phyloP scores from a whole-genome alignment of 148 eudicot genomes.

The Amaranthus hypochondriacus region DNA sequence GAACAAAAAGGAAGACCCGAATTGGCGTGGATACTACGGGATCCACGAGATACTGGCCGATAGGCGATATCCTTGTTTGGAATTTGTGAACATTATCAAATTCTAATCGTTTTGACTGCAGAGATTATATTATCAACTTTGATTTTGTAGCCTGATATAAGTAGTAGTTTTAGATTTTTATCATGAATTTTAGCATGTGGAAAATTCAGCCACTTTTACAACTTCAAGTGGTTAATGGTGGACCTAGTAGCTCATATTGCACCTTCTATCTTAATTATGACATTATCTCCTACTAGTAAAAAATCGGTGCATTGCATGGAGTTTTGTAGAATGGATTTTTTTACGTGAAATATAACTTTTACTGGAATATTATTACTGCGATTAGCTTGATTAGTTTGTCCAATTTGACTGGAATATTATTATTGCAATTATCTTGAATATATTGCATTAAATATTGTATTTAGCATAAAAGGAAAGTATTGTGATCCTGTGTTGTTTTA shows the following conservation, averaged over 20 bases:
- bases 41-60: constrained; percentile 2
- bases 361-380: neutral
- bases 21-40: constrained; percentile 21
- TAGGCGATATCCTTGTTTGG: constrained; percentile 7
- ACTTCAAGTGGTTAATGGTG: neutral
- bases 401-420: no score
- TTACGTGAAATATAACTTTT: neutral
- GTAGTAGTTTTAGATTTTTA: neutral
- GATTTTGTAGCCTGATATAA: neutral
- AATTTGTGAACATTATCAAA: neutral
- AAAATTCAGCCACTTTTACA: neutral
- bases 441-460: no score
- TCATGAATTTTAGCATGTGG: neutral
- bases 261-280: neutral
- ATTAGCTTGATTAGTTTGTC: no score
- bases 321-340: no score
- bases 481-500: no score
- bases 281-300: no score
- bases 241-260: constrained; percentile 8
- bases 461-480: no score
- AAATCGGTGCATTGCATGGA: no score
- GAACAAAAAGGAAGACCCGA: neutral
- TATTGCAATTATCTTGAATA: no score
- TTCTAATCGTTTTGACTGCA: neutral
- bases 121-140: constrained; percentile 1